These are phyloP conservation scores for Globisporangium radiosum DNA, from an alignment of 352 stramenopile species.

Conservation along the genomic window DNA sequence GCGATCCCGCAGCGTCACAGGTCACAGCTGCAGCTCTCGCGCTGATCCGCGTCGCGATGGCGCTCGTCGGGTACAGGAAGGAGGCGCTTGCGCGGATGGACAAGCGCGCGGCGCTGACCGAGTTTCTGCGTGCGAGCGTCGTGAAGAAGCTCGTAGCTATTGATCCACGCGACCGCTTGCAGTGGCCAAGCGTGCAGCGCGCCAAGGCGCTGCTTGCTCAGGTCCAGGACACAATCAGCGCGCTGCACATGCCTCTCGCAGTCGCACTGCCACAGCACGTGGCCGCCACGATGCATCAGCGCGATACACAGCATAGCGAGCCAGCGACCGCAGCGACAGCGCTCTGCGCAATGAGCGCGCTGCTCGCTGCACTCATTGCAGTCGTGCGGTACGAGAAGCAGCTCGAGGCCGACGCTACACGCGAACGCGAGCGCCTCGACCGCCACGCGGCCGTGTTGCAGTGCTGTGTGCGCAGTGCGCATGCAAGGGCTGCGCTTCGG, in stretches of 20 bases:
- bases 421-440: constrained; percentile 15
- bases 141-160: constrained; percentile 8
- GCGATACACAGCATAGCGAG: too few relatives aligned
- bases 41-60: constrained; percentile 12
- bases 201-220: constrained; percentile 4
- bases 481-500: constrained; percentile 20
- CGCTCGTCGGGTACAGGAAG: constrained; percentile 5
- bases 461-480: constrained; percentile 31
- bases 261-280: not conserved
- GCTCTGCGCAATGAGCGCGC: constrained; percentile 14
- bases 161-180: constrained; percentile 8
- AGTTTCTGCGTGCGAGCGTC: constrained; percentile 7
- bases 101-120: constrained; percentile 7
- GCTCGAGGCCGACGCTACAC: constrained; percentile 22
- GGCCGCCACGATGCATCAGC: not conserved
- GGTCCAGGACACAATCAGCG: not conserved
- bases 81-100: constrained; percentile 8
- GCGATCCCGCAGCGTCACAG: too few relatives aligned
- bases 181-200: constrained; percentile 8
- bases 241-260: not conserved
- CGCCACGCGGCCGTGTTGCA: constrained; percentile 34
- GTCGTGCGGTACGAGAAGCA: constrained; percentile 53
- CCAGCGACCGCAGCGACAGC: not conserved
- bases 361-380: constrained; percentile 22
- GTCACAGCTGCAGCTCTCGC: not conserved